Base-by-base conservation (phyloP, 441 rosid genomes). In the Raphanus hybrid region DNA sequence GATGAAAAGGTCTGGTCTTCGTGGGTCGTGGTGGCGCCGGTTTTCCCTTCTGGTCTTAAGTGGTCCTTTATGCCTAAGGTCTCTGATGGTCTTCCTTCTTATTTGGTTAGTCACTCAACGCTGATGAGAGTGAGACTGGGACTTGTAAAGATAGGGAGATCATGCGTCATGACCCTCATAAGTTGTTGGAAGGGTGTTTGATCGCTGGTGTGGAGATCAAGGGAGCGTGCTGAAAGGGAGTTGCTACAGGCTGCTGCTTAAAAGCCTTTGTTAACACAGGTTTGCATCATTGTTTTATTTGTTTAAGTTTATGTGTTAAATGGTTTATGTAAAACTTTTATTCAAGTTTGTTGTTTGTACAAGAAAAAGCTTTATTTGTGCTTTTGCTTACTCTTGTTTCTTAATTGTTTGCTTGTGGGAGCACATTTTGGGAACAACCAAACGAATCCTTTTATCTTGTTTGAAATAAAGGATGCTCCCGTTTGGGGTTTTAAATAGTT, bases 91-190 rank as follows among this genome's bases (percentile, higher is more conserved):
- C 34, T 4, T 29, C 34, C 34, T 29, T 29, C 34, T 29, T 29
- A 29, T 29, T 29, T 29, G 34, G 34, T 29, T 29, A 23, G 34
- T 29, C 34, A 29, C 26, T 23, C 34, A 92, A 94, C 61, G 99
- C 97, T 52, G 99, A 96, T 90, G 99, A 96, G 86, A 96, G 99
- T 92, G 99, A 96, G 85, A 98, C 99, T 18, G 99, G 98, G 76
- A 96, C 99, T 71, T 94, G 98, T 79, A 94, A 94, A 82, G 99
- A 96, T 77, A 91, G 98, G 85, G 99, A 96, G 71, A 96, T 96
- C 68, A 91, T 96, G 98, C 89, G 98, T 48, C 99, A 92, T 60
- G 98, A 96, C 83, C 99, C 98, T 41, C 99, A 96, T 82, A 96
- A 96, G 78, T 76, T 96, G 75, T 85, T 96, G 73, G 98, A 96